Percentiles rank a stretch among this genome's conserved stretches.
These are phyloP conservation scores for Linderina pennispora DNA, from an alignment of 192 early-diverging fungal genomes.

Conservation along the genomic window DNA sequence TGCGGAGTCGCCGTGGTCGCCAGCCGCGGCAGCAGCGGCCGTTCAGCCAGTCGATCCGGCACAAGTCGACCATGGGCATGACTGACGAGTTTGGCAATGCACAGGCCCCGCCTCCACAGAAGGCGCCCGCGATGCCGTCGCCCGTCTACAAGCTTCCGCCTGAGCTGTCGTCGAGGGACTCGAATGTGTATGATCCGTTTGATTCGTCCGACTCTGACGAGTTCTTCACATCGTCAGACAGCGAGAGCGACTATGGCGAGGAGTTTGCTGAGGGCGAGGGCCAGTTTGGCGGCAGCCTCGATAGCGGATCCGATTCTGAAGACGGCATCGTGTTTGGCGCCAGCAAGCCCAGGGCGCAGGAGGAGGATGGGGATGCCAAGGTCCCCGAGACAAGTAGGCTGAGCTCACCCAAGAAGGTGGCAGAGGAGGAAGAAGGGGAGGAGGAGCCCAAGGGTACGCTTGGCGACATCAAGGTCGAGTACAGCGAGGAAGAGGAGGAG, in stretches of 20 bases:
- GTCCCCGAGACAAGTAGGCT: no score
- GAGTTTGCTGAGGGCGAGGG: slow-evolving; percentile 1
- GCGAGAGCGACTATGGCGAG: slow-evolving; percentile 40
- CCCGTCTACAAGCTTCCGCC: slow-evolving; percentile 34
- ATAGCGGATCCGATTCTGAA: slow-evolving; percentile 22
- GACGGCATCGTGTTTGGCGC: slow-evolving; percentile 32
- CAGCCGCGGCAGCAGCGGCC: slow-evolving; percentile 1
- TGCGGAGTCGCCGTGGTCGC: no score
- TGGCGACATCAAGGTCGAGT: slow-evolving; percentile 34
- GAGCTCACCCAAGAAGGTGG: slow-evolving; percentile 4
- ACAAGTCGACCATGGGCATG: slow-evolving; percentile 37
- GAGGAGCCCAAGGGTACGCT: slow-evolving; percentile 27
- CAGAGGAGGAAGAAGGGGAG: no score
- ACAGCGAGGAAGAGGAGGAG: slow-evolving; percentile 56
- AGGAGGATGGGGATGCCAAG: no score
- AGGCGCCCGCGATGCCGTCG: slow-evolving; percentile 1
- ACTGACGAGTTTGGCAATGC: slow-evolving; percentile 41
- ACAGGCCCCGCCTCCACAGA: neutral
- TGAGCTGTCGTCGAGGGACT: slow-evolving; percentile 28
- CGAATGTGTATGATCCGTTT: slow-evolving; percentile 45
- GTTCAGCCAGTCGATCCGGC: slow-evolving; percentile 15
- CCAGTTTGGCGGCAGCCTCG: slow-evolving; percentile 18
- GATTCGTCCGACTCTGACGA: slow-evolving; percentile 49
- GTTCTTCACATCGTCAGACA: slow-evolving; percentile 43
- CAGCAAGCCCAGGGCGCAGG: no score